Evolutionary conservation across 2,329 filamentous ascomycete genomes (phyloP), one percentile per base, ranked within the genome.

Genomic region (Epichloe festucae): DNA sequence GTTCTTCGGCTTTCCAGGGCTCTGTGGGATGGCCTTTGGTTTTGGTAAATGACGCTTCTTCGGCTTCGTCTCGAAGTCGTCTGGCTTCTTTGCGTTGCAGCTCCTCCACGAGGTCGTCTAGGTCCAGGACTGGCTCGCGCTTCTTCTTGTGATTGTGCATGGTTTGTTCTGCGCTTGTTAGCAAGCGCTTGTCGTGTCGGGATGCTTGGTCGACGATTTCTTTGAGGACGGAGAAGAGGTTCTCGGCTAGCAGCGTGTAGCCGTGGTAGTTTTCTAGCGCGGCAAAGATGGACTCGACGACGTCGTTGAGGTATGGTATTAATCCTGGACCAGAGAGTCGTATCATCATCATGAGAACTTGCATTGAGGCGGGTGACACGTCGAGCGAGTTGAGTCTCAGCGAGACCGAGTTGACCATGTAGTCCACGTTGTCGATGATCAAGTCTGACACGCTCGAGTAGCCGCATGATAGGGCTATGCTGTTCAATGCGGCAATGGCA

Each of bases 211-310:
- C 81, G 11, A 93, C 88, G 52, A 97, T 81, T 54, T 89, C 87
- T 50, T 81, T 83, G 5, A 98, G 70, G 0, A 95, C 89, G 1
- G 79, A 73, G 64, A 97, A 98, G 5, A 98, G 72, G 45, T 83
- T 78, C 62, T 95, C 89, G 1, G 95, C 90, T 52, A 98, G 82
- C 17, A 77, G 70, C 0, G 89, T 83, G 64, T 98, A 97, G 1
- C 93, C 93, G 60, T 98, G 93, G 60, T 93, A 98, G 60, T 89
- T 87, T 58, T 96, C 89, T n/a, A 98, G 71, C 0, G 90, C 89
- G 0, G 87, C 85, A 65, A 98, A 97, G 40, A 98, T 89, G 0
- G 88, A 91, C 4, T 84, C 85, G 3, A 97, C 82, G 1, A 95
- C 80, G 62, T 98, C 93, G 62, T 97, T 91, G 2, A 98, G 73